Evolutionary conservation across 2,329 filamentous ascomycete species (phyloP).

Genomic region (Pseudogymnoascus verrucosus): DNA sequence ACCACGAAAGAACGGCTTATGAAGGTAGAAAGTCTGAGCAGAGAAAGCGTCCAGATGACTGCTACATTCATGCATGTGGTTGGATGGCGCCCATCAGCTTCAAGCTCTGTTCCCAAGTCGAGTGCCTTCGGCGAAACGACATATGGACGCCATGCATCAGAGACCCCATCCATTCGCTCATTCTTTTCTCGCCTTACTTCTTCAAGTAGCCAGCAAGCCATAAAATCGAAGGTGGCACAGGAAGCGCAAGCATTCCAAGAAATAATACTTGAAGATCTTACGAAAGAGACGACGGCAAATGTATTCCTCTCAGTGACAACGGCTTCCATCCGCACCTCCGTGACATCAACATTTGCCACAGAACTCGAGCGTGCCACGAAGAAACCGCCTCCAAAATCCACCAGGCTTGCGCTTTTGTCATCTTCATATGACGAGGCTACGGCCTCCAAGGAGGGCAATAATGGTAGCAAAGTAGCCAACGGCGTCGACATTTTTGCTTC

Average conservation of each 20-base stretch:
- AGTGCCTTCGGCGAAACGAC: conserved; percentile 13
- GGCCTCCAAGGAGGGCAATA: conserved; percentile 39
- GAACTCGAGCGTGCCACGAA: conserved; percentile 95
- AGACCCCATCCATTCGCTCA: conserved; percentile 58
- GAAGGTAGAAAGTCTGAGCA: conserved; percentile 72
- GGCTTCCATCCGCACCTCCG: conserved; percentile 69
- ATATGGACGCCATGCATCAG: conserved; percentile 41
- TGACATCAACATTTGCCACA: conserved; percentile 62
- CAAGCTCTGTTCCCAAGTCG: conserved; percentile 23
- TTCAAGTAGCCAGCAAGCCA: conserved; percentile 40
- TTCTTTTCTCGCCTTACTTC: conserved; percentile 76
- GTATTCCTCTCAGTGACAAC: conserved; percentile 88
- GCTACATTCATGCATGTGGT: conserved; percentile 82
- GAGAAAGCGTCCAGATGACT: conserved; percentile 86
- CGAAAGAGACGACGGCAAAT: conserved; percentile 61
- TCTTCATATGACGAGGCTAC: conserved; percentile 82
- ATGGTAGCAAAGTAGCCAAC: conserved; percentile 41
- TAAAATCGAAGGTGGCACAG: conserved; percentile 48
- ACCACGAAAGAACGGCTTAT: conserved; percentile 82
- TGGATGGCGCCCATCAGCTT: conserved; percentile 66
- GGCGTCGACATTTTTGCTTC: conserved; percentile 78
- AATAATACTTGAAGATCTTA: conserved; percentile 61
- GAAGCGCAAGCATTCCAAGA: conserved; percentile 58
- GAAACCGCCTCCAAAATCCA: conserved; percentile 85
- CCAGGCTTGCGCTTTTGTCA: conserved; percentile 79